Evolutionary conservation across 1,284 basidiomycete genomes (phyloP).

Genomic region (Boletus hoseneyae): DNA sequence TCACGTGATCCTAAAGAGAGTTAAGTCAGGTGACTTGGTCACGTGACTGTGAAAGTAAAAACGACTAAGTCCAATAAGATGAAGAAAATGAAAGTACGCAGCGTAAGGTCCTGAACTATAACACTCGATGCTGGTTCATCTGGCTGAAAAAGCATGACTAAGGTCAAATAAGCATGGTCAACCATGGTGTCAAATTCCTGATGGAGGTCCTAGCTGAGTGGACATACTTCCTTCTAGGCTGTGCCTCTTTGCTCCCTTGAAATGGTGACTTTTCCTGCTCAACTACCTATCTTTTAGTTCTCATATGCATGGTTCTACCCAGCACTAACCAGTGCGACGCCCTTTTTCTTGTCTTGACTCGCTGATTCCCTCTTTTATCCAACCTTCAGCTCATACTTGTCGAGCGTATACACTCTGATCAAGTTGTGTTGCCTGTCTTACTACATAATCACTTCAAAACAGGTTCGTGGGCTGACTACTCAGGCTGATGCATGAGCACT

Average conservation of each 20-base stretch:
- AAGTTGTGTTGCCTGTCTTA: slow-evolving; percentile 67
- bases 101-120: too few species aligned
- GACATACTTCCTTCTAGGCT: slow-evolving; percentile 66
- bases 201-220: slow-evolving; percentile 41
- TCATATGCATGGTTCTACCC: background rate
- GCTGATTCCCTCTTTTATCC: slow-evolving; percentile 49
- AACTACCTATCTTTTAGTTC: background rate
- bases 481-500: background rate
- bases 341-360: slow-evolving; percentile 67
- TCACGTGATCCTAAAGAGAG: too few species aligned
- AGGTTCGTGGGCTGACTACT: slow-evolving; percentile 36
- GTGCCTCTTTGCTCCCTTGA: slow-evolving; percentile 71
- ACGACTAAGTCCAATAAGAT: too few species aligned
- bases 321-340: slow-evolving; percentile 74
- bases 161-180: too few species aligned
- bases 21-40: too few species aligned
- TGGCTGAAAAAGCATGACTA: too few species aligned
- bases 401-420: slow-evolving; percentile 58
- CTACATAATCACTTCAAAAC: slow-evolving; percentile 63
- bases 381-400: slow-evolving; percentile 68
- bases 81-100: too few species aligned
- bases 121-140: too few species aligned
- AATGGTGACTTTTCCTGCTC: slow-evolving; percentile 51
- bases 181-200: too few species aligned
- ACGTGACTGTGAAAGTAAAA: too few species aligned